Percentiles rank a stretch among this genome's conserved stretches.
Evolutionary conservation across 306 rosid genomes (phyloP).

Genomic region (Calophaca sinica): DNA sequence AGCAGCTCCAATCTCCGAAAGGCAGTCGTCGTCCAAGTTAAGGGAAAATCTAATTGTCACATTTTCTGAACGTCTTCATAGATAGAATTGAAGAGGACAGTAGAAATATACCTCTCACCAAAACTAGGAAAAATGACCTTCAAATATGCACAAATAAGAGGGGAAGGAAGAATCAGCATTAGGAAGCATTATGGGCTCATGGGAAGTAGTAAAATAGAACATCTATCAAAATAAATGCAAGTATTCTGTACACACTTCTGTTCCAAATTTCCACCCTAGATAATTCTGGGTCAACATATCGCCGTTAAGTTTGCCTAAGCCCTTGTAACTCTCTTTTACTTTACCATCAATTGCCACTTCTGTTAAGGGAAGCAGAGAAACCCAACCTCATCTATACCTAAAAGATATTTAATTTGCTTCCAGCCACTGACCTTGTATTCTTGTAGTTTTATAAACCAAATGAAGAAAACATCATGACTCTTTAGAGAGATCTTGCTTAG

Average conservation of each 20-base stretch:
- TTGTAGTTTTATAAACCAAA: constrained; percentile 30
- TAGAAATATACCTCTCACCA: constrained; percentile 87
- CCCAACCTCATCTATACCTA: constrained; percentile 21
- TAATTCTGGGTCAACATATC: constrained; percentile 7
- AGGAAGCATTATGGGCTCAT: constrained; percentile 15
- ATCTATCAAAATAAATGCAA: constrained; percentile 39
- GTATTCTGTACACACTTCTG: background rate
- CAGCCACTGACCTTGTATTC: constrained; percentile 14
- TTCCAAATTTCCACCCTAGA: constrained; percentile 18
- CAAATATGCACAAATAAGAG: constrained; percentile 30
- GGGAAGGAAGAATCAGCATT: constrained; percentile 25
- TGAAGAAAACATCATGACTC: constrained; percentile 22
- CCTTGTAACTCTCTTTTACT: constrained; percentile 1
- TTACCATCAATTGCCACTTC: constrained; percentile 29
- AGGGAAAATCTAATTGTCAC: constrained; percentile 44
- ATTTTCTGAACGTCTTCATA: constrained; percentile 75
- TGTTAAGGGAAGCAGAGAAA: constrained; percentile 22
- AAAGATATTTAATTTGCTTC: constrained; percentile 25
- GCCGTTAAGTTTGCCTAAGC: constrained; percentile 3
- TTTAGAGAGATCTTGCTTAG: background rate
- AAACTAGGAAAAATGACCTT: constrained; percentile 94
- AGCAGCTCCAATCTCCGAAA: constrained; percentile 44
- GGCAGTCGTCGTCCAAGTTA: constrained; percentile 12
- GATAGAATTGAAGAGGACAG: constrained; percentile 79
- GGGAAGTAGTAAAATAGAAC: constrained; percentile 3